phyloP scores from a whole-genome alignment of 2,329 filamentous ascomycete genomes.

The Trichoderma guizhouense region DNA sequence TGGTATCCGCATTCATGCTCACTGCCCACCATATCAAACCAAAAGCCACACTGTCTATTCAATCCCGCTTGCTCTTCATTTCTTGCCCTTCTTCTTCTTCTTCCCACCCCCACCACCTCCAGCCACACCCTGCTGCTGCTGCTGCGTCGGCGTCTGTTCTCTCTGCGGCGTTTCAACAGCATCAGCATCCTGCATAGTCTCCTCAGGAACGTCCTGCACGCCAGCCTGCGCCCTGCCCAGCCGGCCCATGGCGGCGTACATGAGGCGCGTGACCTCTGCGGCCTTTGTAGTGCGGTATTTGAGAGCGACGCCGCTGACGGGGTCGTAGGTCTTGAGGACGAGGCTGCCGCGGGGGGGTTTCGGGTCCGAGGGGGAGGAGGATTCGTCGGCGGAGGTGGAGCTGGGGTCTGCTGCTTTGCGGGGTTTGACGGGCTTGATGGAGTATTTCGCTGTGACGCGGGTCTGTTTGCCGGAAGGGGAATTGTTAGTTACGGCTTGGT shows the following conservation, averaged over 20 bases:
- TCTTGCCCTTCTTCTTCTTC: conserved; percentile 72
- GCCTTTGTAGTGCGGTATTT: conserved; percentile 92
- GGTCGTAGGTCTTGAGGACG: conserved; percentile 86
- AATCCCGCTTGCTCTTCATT: conserved; percentile 38
- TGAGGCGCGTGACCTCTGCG: conserved; percentile 80
- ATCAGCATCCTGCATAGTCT: conserved; percentile 40
- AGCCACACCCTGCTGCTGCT: conserved; percentile 21
- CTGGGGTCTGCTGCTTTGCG: conserved; percentile 23
- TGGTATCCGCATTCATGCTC: background rate
- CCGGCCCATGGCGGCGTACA: conserved; percentile 67
- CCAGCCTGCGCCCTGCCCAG: conserved; percentile 68
- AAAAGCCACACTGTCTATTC: background rate
- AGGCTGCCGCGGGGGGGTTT: conserved; percentile 65
- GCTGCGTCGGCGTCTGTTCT: conserved; percentile 28
- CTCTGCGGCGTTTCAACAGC: conserved; percentile 23
- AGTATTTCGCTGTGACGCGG: conserved; percentile 89
- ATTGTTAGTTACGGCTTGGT: background rate
- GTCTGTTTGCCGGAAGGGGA: conserved; percentile 54
- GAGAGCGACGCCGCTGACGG: conserved; percentile 72
- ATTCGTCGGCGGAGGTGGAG: conserved; percentile 9
- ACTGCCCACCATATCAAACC: background rate
- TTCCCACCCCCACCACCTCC: conserved; percentile 41
- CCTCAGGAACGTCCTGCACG: conserved; percentile 44
- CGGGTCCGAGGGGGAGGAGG: conserved; percentile 17
- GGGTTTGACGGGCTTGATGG: conserved; percentile 51